A percentile compares a stretch with the other conserved stretches of the same genome.
phyloP scores from a whole-genome alignment of 768 basidiomycete species.

The Suillus tomentosus region DNA sequence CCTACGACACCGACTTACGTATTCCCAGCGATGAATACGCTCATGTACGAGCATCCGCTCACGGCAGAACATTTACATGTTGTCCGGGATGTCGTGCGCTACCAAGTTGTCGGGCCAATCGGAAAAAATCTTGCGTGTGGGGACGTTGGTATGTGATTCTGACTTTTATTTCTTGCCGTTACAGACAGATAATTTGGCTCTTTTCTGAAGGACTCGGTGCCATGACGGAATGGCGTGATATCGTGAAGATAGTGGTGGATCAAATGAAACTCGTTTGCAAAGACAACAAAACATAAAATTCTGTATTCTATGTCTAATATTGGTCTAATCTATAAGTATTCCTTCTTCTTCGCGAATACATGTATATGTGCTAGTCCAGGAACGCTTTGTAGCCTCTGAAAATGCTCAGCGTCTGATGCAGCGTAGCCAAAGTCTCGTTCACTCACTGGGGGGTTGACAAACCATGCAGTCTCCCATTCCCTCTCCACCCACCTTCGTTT shows the following conservation, averaged over 20 bases:
- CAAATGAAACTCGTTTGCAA: conserved; percentile 37
- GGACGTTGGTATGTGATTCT: conserved; percentile 67
- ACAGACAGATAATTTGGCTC: too few relatives aligned
- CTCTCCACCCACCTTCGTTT: conserved; percentile 64
- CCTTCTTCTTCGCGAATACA: conserved; percentile 72
- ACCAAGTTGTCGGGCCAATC: conserved; percentile 84
- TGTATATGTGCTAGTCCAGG: conserved; percentile 84
- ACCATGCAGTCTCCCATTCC: conserved; percentile 92
- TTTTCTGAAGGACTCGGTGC: neutral
- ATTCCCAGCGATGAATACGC: conserved; percentile 98
- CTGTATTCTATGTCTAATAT: neutral
- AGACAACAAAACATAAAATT: neutral
- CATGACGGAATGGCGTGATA: conserved; percentile 95
- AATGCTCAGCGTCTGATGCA: conserved; percentile 6
- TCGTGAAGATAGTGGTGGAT: conserved; percentile 72
- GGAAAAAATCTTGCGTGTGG: conserved; percentile 90
- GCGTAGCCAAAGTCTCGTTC: neutral
- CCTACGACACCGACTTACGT: conserved; percentile 86
- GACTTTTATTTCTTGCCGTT: neutral
- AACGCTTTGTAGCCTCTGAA: conserved; percentile 79
- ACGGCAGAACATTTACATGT: conserved; percentile 81
- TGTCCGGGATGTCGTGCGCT: conserved; percentile 74
- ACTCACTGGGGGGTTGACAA: conserved; percentile 84
- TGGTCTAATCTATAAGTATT: neutral
- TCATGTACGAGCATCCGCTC: conserved; percentile 95